Evolutionary conservation across 2,329 filamentous ascomycete genomes (phyloP).

Genomic region (Colletotrichum eremochloae): DNA sequence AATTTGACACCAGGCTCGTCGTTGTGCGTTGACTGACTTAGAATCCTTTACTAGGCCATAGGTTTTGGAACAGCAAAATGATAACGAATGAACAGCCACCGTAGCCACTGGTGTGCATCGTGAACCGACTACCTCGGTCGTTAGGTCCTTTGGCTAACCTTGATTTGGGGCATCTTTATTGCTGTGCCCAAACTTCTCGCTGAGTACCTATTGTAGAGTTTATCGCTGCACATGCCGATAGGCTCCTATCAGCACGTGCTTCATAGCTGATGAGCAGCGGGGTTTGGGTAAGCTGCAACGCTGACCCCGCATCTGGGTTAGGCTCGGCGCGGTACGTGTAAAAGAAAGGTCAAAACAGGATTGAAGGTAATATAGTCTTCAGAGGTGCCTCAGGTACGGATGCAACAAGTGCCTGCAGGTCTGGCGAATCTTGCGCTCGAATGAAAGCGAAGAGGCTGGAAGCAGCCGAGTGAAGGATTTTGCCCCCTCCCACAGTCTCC

Average conservation of each 20-base stretch:
- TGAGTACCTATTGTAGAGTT: background rate
- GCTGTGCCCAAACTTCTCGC: too few relatives aligned
- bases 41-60: too few relatives aligned
- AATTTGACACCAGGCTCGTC: background rate
- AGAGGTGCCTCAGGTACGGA: conserved; percentile 12
- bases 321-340: conserved; percentile 15
- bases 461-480: conserved; percentile 26
- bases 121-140: too few relatives aligned
- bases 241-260: conserved; percentile 9
- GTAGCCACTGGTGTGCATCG: too few relatives aligned
- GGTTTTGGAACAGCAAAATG: too few relatives aligned
- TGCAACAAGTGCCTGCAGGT: conserved; percentile 1
- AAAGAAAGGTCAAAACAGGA: conserved; percentile 13
- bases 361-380: too few relatives aligned
- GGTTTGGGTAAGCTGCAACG: background rate
- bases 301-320: conserved; percentile 14
- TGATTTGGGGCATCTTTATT: too few relatives aligned
- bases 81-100: too few relatives aligned
- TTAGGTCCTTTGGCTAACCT: too few relatives aligned
- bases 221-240: background rate
- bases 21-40: background rate
- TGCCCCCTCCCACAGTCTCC: background rate
- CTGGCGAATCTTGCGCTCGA: conserved; percentile 11
- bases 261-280: background rate
- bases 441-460: conserved; percentile 34